Evolutionary conservation across 2,329 filamentous ascomycete genomes (phyloP), one percentile per base, ranked within the genome.

Genomic region (Scedosporium aurantiacum): DNA sequence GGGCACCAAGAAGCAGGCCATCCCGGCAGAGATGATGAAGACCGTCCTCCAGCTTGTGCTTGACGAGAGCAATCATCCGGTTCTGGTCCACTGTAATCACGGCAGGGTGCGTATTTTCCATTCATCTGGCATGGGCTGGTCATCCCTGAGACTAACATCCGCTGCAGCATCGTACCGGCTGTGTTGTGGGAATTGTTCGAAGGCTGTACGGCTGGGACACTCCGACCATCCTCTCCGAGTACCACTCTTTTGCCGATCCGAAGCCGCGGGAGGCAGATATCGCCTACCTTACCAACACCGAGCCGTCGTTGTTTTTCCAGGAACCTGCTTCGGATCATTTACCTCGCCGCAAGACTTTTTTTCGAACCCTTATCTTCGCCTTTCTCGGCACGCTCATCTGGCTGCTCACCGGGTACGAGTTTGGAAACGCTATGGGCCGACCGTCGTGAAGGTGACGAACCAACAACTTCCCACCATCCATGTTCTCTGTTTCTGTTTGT

Each of bases 61-160:
- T 60, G 83, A 95, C 68, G 81, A 81, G 57, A 74, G 79, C 40
- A 91, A 95, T 64, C 86, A 94, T 66, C 92, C 92, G 0, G 74
- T 97, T 10, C 79, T 96, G 45, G 82, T 97, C 56, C 92, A 97
- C 73, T 97, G 92, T 80, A 97, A 96, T 70, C 92, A 96, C 67
- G 92, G 92, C 70, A 94, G 87, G 75, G 83, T 86, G 73, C 65
- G 74, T 68, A 61, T 25, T 16, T 54, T 23, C 7, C 18, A 14
- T 7, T 32, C 14, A 27, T 25, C 32, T 14, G n/a, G 4, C 43
- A 21, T 18, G 58, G 25, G 50, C 50, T 60, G 55, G 12, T 61
- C 52, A 62, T 10, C 23, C 18, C 40, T 32, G 28, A 60, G 18
- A 18, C 14, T 25, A 57, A 56, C 45, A 50, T 45, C 14, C 21